Percentiles rank a stretch among this genome's conserved stretches.
Evolutionary conservation across 441 rosid genomes (phyloP).

Genomic region (Sinapis alba): DNA sequence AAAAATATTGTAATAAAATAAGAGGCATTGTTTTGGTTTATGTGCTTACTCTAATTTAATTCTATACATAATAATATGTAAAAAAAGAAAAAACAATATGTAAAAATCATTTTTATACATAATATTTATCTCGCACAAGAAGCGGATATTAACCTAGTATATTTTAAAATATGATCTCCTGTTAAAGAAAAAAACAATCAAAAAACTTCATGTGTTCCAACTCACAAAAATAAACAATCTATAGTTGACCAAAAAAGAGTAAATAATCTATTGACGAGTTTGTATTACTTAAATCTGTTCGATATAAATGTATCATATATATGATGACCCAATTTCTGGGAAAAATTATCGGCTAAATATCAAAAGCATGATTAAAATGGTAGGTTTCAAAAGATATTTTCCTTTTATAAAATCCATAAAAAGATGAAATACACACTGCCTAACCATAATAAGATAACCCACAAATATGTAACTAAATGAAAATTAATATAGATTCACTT

Average conservation of each 20-base stretch:
- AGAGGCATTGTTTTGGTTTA: too few species aligned
- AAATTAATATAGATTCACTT: neutral
- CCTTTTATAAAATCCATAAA: neutral
- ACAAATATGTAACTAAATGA: neutral
- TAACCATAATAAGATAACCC: neutral
- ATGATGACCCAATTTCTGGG: neutral
- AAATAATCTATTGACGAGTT: neutral
- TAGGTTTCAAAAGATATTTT: neutral
- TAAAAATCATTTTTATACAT: too few species aligned
- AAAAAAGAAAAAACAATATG: too few species aligned
- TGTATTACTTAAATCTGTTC: neutral
- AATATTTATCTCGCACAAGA: too few species aligned
- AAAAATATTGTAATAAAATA: too few species aligned
- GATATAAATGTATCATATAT: neutral
- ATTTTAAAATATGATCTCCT: neutral
- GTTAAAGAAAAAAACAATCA: conserved; percentile 1
- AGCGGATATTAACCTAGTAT: too few species aligned
- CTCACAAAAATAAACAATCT: neutral
- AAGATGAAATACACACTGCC: neutral
- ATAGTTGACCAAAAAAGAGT: neutral
- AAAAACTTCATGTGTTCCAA: neutral
- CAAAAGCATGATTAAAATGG: neutral
- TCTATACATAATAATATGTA: too few species aligned
- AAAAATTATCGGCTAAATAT: neutral
- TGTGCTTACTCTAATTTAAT: too few species aligned